Evolutionary conservation across 179 eudicot genomes (phyloP).

Genomic region (Silene coronaria): DNA sequence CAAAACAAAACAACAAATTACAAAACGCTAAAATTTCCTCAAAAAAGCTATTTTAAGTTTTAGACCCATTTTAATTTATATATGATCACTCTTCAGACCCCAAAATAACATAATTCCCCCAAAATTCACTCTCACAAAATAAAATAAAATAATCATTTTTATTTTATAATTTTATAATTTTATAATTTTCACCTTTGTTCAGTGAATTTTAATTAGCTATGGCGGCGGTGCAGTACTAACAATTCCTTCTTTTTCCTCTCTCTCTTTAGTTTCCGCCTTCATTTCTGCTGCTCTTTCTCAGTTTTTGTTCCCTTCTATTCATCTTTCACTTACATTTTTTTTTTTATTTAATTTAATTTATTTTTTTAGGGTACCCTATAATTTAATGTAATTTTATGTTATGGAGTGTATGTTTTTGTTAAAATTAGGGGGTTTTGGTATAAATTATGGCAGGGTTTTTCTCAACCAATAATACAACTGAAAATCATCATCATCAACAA

Average conservation of each 20-base stretch:
- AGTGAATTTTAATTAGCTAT: slow-evolving; percentile 22
- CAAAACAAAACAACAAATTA: slow-evolving; percentile 5
- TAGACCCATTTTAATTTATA: not conserved
- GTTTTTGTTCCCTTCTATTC: slow-evolving; percentile 12
- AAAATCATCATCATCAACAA: not conserved
- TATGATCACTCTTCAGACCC: not conserved
- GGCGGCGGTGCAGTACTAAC: slow-evolving; percentile 75
- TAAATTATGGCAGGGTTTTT: slow-evolving; percentile 54
- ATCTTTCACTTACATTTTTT: not conserved
- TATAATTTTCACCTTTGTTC: not conserved
- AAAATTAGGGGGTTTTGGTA: slow-evolving; percentile 5
- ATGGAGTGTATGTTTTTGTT: slow-evolving; percentile 11
- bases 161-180: not conserved
- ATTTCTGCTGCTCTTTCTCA: slow-evolving; percentile 15
- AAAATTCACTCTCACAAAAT: not conserved
- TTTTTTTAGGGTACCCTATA: slow-evolving; percentile 8
- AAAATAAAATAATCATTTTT: too few relatives aligned
- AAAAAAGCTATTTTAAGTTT: slow-evolving; percentile 1
- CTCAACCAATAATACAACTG: slow-evolving; percentile 33
- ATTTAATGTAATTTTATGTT: slow-evolving; percentile 5
- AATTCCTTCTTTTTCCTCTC: too few relatives aligned
- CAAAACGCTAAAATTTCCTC: slow-evolving; percentile 11
- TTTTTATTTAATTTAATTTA: not conserved
- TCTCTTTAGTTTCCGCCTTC: not conserved
- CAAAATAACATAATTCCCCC: not conserved